These are phyloP conservation scores for Colletotrichum sidae DNA, from an alignment of 2,329 filamentous ascomycete genomes.

Conservation along the genomic window DNA sequence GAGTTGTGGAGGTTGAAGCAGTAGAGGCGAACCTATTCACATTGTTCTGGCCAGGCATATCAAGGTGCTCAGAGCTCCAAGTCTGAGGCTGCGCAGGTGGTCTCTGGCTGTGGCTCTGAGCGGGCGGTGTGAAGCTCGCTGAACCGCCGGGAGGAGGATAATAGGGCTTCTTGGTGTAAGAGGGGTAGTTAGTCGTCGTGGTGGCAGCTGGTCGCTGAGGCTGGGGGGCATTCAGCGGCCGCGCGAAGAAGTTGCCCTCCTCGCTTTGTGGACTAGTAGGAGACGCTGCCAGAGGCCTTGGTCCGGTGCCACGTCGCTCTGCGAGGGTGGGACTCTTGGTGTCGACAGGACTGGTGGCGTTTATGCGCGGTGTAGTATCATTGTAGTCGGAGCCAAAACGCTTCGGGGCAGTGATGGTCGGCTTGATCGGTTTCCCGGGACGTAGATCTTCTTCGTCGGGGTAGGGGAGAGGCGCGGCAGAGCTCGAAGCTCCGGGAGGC, in stretches of 20 bases:
- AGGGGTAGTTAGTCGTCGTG: conserved; percentile 54
- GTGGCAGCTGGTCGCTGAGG: conserved; percentile 53
- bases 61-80: conserved; percentile 48
- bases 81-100: conserved; percentile 46
- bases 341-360: conserved; percentile 65
- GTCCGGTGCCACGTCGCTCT: conserved; percentile 83
- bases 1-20: conserved; percentile 92
- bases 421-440: conserved; percentile 53
- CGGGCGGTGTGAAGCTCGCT: conserved; percentile 36
- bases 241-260: conserved; percentile 83
- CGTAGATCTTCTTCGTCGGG: conserved; percentile 75
- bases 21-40: conserved; percentile 80
- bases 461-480: conserved; percentile 76
- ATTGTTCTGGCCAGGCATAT: conserved; percentile 56
- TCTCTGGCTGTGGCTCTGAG: conserved; percentile 43
- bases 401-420: conserved; percentile 54
- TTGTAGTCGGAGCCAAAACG: conserved; percentile 59
- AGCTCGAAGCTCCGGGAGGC: conserved; percentile 77
- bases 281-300: conserved; percentile 81
- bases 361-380: conserved; percentile 64
- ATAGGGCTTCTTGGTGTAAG: conserved; percentile 68
- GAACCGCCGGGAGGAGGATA: conserved; percentile 66
- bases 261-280: conserved; percentile 82
- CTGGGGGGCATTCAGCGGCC: conserved; percentile 63
- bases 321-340: conserved; percentile 75